Percentiles rank a stretch among this genome's conserved stretches.
phyloP scores from a whole-genome alignment of 106 monocot genomes.

The Amphibolis antarctica region DNA sequence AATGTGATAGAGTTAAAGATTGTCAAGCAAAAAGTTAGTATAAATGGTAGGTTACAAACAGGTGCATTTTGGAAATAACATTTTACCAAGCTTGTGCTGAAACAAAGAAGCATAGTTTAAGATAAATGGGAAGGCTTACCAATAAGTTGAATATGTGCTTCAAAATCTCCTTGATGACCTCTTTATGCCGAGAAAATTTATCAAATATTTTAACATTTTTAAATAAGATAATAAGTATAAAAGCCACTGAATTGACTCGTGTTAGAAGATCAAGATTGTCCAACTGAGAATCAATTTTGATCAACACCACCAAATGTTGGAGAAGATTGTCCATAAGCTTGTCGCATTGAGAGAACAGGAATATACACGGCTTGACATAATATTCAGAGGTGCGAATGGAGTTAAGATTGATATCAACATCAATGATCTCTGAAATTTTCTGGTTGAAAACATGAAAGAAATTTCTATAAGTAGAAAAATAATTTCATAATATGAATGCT shows the following conservation, averaged over 20 bases:
- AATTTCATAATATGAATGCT: background rate
- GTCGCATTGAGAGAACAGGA: conserved; percentile 29
- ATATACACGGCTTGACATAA: conserved; percentile 42
- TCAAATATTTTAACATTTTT: background rate
- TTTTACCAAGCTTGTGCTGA: too few relatives aligned
- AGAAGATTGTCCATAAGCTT: conserved; percentile 31
- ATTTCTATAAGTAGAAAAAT: background rate
- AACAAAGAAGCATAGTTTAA: too few relatives aligned
- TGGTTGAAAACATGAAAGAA: conserved; percentile 16
- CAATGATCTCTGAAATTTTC: conserved; percentile 24
- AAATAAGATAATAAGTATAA: conserved; percentile 17
- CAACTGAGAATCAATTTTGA: conserved; percentile 12
- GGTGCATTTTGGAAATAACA: too few relatives aligned
- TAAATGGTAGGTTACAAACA: too few relatives aligned
- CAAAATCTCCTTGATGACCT: background rate
- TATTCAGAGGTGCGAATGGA: conserved; percentile 20
- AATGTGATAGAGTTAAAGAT: too few relatives aligned
- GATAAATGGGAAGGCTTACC: too few relatives aligned
- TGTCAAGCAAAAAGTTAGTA: too few relatives aligned
- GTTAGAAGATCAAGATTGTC: conserved; percentile 10
- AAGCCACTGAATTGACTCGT: conserved; percentile 22
- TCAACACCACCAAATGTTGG: conserved; percentile 23
- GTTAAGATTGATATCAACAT: conserved; percentile 13
- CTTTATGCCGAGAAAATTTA: background rate
- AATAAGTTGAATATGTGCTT: conserved; percentile 1